Evolutionary conservation across 2,329 filamentous ascomycete species (phyloP), one percentile per base, ranked within the genome.

Genomic region (Phialocephala subalpina): DNA sequence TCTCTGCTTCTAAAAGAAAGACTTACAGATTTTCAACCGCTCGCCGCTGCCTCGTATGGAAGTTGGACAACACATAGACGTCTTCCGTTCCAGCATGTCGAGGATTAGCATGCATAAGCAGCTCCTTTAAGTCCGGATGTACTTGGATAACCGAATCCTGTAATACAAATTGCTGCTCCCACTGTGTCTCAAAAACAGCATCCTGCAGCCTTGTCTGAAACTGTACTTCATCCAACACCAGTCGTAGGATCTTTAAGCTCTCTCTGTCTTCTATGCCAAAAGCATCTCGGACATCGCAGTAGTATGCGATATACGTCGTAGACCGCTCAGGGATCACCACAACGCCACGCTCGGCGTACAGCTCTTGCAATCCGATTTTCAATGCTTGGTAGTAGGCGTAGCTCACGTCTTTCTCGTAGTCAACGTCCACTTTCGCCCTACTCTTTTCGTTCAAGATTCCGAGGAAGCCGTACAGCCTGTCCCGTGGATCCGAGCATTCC

Each of bases 381-480:
- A 64, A 16, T 0, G 62, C 56, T 55, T 64, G 62, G 42, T 64
- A 64, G 20, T 42, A 64, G 11, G 56, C 57, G 52, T 60, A 64
- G 33, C 40, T 60, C 12, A 60, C 35, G 36, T 55, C 56, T 35
- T 42, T 64, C 25, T 3, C 42, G 35, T 64, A 64, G 60, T 59
- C 56, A 3, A 45, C 35, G 40, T 60, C 11, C 2, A 64, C 35
- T 56, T 47, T 64, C 3, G 55, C 62, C 22, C 56, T 35, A 56
- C 42, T 64, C 5, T 22, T 3, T 27, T 59, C 14, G 27, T 64
- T 27, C 35, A 64, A 20, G 45, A 64, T 40, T 18, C 69, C 70
- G 27, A 70, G 66, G 27, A 73, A 69, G 2, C 71, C 70, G 47
- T 74, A 74, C 16, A 72, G 42, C 58, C 66, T 72, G 40, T 74